Conservation (phyloP, 202 grass and related monocot genomes). For the Brachypodium distachyon region DNA sequence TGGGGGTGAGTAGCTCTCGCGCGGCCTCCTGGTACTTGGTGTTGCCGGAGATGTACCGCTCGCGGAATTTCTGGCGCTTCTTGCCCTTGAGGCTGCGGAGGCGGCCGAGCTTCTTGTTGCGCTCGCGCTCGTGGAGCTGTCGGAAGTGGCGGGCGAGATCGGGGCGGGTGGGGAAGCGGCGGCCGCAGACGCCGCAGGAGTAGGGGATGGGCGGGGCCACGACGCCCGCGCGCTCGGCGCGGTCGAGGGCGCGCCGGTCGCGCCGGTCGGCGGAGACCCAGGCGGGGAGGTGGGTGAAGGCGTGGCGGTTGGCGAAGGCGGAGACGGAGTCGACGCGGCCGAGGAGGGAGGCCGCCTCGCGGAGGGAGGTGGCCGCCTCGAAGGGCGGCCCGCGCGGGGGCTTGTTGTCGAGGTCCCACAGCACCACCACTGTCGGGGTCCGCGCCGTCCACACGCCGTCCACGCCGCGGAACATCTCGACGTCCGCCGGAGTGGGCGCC, state of each 20-base stretch:
- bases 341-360: constrained; percentile 52
- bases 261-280: constrained; percentile 68
- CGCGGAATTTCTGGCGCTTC: constrained; percentile 69
- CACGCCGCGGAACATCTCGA: constrained; percentile 68
- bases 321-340: constrained; percentile 71
- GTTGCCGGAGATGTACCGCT: constrained; percentile 63
- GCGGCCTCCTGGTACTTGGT: constrained; percentile 81
- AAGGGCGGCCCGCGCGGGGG: constrained; percentile 83
- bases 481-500: constrained; percentile 19
- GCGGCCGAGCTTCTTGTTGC: constrained; percentile 81
- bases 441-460: constrained; percentile 84
- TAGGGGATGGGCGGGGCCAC: constrained; percentile 47
- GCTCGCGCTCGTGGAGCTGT: constrained; percentile 90
- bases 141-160: constrained; percentile 86
- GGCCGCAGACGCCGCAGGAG: constrained; percentile 72
- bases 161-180: constrained; percentile 68
- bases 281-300: constrained; percentile 68
- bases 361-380: constrained; percentile 54
- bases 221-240: constrained; percentile 55
- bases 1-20: constrained; percentile 62
- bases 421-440: constrained; percentile 58
- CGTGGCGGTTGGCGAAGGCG: constrained; percentile 85
- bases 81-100: constrained; percentile 89
- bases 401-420: constrained; percentile 99
- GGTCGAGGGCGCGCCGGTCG: constrained; percentile 49